Evolutionary conservation across 768 basidiomycete species (phyloP), one percentile per base, ranked within the genome.

Genomic region (Agaricus sinodeliciosus): DNA sequence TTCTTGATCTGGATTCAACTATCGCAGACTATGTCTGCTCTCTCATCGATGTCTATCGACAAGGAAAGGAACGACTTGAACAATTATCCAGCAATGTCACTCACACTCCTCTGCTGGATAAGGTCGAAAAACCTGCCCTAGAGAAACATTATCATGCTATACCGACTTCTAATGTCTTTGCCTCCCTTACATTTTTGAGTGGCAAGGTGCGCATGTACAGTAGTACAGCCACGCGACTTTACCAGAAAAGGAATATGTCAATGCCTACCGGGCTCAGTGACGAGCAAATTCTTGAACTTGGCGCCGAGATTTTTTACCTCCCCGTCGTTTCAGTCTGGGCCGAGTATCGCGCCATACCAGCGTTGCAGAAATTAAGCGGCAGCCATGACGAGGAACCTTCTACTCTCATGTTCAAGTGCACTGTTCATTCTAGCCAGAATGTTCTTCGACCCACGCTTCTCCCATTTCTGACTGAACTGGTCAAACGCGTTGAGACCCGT

Each of bases 401-500:
- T 1, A 73, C 77, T 2, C 71, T 95, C 26, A 73, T 90, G 56
- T 86, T 96, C 74, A 93, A 91, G 65, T 79, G 81, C 60, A 87
- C 89, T n/a, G 79, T 98, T 18, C 90, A 94, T 62, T 85, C 88
- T 0, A 96, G 93, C 62, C 79, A 84, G 55, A 98, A 98, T 63
- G 84, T 79, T 2, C 72, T 98, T 22, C 71, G 84, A 42, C 94
- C 95, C 0, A 84, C 80, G 4, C 70, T 97, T 9, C 72, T 98
- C 8, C 90, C 89, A 3, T 97, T 97, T 70, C 66, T 96, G 35
- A 81, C 87, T 0, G 86, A 90, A 52, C 69, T 94, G 25, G 77
- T 87, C 48, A 73, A 77, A 22, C 80, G 79, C 40, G 70, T 94
- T 28, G 90, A 95, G 64, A 63, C 65, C 39, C 84, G 88, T 1